phyloP scores from a whole-genome alignment of 352 stramenopile species.

The Globisporangium cederbergense region DNA sequence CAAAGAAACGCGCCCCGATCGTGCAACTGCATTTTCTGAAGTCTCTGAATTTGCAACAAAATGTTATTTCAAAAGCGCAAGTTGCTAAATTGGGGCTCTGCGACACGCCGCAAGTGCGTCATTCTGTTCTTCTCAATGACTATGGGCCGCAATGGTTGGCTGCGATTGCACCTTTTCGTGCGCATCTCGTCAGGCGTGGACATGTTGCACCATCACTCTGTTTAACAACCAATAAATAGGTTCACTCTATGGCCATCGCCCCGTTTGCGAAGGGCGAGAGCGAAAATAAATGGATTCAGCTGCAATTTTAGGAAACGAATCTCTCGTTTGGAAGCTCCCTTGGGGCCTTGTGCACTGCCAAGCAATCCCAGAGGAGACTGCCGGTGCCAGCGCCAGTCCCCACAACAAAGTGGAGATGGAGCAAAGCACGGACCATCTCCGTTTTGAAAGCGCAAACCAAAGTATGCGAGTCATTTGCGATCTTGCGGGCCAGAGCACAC shows the following conservation, averaged over 20 bases:
- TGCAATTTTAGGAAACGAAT: slow-evolving; percentile 1
- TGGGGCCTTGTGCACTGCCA: too few relatives aligned
- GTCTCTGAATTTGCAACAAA: neutral
- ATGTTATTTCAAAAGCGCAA: too few relatives aligned
- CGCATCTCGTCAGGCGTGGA: slow-evolving; percentile 2
- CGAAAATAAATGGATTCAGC: slow-evolving; percentile 3
- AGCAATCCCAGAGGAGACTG: too few relatives aligned
- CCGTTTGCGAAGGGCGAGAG: neutral
- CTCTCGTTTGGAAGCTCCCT: slow-evolving; percentile 9
- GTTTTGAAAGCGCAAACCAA: neutral
- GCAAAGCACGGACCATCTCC: neutral
- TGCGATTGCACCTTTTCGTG: slow-evolving; percentile 14
- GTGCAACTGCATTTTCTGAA: slow-evolving; percentile 4
- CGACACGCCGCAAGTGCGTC: slow-evolving; percentile 6
- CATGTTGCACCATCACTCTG: neutral
- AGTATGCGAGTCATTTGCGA: slow-evolving; percentile 10
- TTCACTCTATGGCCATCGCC: neutral
- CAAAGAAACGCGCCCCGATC: slow-evolving; percentile 4
- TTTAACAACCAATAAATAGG: slow-evolving; percentile 12
- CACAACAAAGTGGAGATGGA: neutral
- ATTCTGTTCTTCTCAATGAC: neutral
- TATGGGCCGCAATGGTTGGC: slow-evolving; percentile 1
- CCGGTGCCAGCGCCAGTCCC: too few relatives aligned
- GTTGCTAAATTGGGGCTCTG: neutral
- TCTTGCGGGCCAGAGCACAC: slow-evolving; percentile 11